Percentiles rank a stretch among this genome's conserved stretches.
phyloP scores from a whole-genome alignment of 805 yeast species.

The Tetrapisispora pingtungensis region DNA sequence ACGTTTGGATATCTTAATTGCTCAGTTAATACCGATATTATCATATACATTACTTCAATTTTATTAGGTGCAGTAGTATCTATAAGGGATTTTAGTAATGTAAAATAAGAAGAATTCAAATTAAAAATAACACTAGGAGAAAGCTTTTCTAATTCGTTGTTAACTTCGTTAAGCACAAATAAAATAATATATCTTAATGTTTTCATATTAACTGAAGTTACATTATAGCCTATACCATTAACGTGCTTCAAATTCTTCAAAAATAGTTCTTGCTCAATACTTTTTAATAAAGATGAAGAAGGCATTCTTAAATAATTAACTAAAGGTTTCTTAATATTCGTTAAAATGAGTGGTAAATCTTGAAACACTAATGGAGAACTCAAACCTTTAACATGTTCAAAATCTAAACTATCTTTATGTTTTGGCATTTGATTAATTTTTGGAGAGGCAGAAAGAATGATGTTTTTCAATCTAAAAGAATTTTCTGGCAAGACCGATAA shows the following conservation, averaged over 20 bases:
- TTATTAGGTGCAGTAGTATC: constrained; percentile 36
- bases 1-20: constrained; percentile 87
- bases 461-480: constrained; percentile 71
- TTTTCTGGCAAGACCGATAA: constrained; percentile 60
- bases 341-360: constrained; percentile 54
- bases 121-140: constrained; percentile 40
- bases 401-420: not conserved
- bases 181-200: constrained; percentile 65
- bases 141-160: constrained; percentile 41
- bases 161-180: constrained; percentile 62
- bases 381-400: not conserved
- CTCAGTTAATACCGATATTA: constrained; percentile 71
- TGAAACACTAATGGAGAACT: constrained; percentile 39
- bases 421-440: constrained; percentile 28
- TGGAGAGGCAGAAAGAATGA: constrained; percentile 78
- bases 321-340: constrained; percentile 59
- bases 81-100: constrained; percentile 56
- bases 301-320: constrained; percentile 76
- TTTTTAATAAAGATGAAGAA: constrained; percentile 54
- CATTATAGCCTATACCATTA: constrained; percentile 58
- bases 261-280: constrained; percentile 40
- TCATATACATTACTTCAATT: constrained; percentile 60
- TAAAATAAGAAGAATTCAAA: constrained; percentile 54
- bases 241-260: constrained; percentile 20
- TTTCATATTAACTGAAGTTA: constrained; percentile 40